Evolutionary conservation across 2,329 filamentous ascomycete species (phyloP), one percentile per base, ranked within the genome.

Genomic region (Parasarocladium wereldwijsianum): DNA sequence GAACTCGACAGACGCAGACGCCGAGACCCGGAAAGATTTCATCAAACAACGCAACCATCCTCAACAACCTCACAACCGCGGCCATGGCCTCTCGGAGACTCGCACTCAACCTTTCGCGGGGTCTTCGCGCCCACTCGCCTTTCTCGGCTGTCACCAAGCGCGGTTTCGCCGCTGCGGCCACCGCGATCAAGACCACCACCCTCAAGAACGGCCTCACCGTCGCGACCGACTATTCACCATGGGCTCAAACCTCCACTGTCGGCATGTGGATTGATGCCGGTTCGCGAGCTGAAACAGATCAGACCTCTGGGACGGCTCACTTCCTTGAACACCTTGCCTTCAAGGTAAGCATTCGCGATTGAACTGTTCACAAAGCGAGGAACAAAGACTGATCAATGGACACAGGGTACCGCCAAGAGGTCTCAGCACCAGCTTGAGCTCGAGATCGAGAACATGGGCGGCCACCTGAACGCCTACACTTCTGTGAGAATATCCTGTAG

Each of bases 401-500:
- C 5, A 26, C 32, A 86, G 86, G 90, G 90, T 47, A 98, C 90
- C 44, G 70, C 80, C 60, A 93, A 81, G 67, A 76, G 90, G 60
- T 85, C 81, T 42, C 90, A 98, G 63, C 81, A 92, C 57, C 90
- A 98, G 66, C 70, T 98, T 55, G 90, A 98, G 68, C 77, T 98
- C 42, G 90, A 98, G 69, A 96, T 98, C 53, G 90, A 98, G 72
- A 98, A 98, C 67, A 94, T 98, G 83, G 90, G 90, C 57, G 90
- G 84, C 42, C 90, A 98, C 66, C 72, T 98, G 49, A 98, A 98
- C 63, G 90, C 90, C 57, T 98, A 98, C 70, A 98, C 90, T 49
- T 96, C 87, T 67, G 86, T 94, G 76, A 51, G 79, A 30, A 27
- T 12, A 6, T 6, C 15, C 17, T 11, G 15, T 14, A 26, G 10